Conservation (phyloP, 1,284 basidiomycete genomes). For the Tremellales sp. region DNA sequence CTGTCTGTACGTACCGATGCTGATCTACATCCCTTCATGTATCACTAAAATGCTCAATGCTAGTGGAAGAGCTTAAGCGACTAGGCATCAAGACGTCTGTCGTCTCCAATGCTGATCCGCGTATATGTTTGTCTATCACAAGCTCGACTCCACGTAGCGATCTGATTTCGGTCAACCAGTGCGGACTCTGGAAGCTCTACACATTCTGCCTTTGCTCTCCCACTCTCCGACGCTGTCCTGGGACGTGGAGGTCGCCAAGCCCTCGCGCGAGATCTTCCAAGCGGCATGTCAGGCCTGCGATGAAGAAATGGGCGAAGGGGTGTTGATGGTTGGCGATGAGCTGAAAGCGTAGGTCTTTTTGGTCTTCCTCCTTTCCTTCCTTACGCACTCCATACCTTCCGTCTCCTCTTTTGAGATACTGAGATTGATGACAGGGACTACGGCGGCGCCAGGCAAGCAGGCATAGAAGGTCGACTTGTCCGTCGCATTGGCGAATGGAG, state of each 20-base stretch:
- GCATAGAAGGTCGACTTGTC: slow-evolving; percentile 41
- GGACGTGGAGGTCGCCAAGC: slow-evolving; percentile 42
- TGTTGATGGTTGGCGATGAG: slow-evolving; percentile 49
- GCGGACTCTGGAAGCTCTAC: slow-evolving; percentile 37
- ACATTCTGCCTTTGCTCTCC: slow-evolving; percentile 33
- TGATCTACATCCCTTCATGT: neutral
- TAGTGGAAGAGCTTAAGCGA: slow-evolving; percentile 34
- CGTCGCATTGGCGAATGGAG: slow-evolving; percentile 43
- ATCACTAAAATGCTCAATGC: neutral
- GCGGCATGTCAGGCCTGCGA: slow-evolving; percentile 29
- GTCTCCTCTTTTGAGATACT: neutral
- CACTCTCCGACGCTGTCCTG: slow-evolving; percentile 43
- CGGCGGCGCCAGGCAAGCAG: slow-evolving; percentile 31
- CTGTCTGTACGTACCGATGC: slow-evolving; percentile 24
- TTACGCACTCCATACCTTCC: neutral
- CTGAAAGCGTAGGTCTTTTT: slow-evolving; percentile 41
- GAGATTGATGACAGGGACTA: slow-evolving; percentile 38
- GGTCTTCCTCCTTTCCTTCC: neutral
- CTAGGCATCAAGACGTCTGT: slow-evolving; percentile 41
- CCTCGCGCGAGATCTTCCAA: slow-evolving; percentile 35
- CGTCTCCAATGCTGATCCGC: slow-evolving; percentile 47
- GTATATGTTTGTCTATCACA: slow-evolving; percentile 35
- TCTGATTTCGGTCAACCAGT: slow-evolving; percentile 18
- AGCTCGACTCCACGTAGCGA: neutral
- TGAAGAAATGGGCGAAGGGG: slow-evolving; percentile 29